phyloP scores from a whole-genome alignment of 2,329 filamentous ascomycete species.

The Diaporthe citriasiana region DNA sequence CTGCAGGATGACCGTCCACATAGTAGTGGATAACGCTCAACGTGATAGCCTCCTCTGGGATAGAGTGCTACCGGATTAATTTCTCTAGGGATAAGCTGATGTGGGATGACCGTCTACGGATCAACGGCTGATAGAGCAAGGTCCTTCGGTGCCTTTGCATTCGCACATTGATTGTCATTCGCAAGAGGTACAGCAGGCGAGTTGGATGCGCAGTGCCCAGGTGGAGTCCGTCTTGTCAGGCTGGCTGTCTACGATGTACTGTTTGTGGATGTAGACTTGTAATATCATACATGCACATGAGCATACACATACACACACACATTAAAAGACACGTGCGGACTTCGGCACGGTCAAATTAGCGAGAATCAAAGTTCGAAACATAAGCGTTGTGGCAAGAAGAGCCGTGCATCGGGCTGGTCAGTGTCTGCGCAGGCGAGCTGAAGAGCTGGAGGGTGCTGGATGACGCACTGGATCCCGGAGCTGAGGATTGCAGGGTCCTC shows the following conservation, averaged over 20 bases:
- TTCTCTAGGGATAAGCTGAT: neutral
- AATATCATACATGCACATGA: neutral
- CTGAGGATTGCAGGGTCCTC: constrained; percentile 22
- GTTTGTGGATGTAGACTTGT: neutral
- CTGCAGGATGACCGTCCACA: neutral
- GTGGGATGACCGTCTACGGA: neutral
- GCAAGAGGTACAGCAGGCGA: neutral
- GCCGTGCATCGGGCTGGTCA: neutral
- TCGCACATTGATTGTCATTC: neutral
- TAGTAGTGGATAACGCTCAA: too few relatives aligned
- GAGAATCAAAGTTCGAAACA: constrained; percentile 13
- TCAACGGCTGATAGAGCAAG: neutral
- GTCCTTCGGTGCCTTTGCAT: neutral
- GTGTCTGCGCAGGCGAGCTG: neutral
- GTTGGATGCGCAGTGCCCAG: neutral
- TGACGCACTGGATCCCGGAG: constrained; percentile 23
- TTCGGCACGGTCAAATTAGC: constrained; percentile 5
- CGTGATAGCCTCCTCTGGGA: neutral
- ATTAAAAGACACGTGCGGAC: constrained; percentile 9
- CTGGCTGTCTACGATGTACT: neutral
- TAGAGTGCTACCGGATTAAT: neutral
- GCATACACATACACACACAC: too few relatives aligned
- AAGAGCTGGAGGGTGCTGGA: constrained; percentile 4
- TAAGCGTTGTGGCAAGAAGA: neutral
- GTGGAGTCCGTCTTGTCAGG: neutral